A percentile compares a stretch with the other conserved stretches of the same genome.
Conservation (phyloP, 371 early-diverging fungal genomes). For the Mortierella sp. region DNA sequence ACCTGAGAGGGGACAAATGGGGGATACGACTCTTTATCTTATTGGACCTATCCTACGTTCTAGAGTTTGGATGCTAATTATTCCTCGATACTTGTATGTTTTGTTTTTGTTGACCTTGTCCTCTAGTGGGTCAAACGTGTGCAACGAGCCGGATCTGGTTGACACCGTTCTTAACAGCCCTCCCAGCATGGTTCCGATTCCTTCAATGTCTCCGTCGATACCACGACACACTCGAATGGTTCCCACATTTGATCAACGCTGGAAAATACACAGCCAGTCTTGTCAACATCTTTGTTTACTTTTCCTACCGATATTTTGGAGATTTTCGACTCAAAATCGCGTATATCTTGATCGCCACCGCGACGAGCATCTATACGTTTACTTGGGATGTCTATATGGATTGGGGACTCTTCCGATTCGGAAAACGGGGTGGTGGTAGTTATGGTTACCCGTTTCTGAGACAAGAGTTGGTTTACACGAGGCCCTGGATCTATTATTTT, state of each 20-base stretch:
- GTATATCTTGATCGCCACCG: slow-evolving; percentile 67
- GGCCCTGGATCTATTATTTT: slow-evolving; percentile 68
- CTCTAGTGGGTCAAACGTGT: slow-evolving; percentile 23
- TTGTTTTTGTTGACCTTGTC: no score
- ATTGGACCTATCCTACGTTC: neutral
- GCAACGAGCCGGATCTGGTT: slow-evolving; percentile 48
- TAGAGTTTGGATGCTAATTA: neutral
- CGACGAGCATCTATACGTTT: slow-evolving; percentile 74
- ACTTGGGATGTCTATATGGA: slow-evolving; percentile 91
- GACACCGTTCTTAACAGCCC: slow-evolving; percentile 64
- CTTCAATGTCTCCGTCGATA: slow-evolving; percentile 66
- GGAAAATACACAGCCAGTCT: slow-evolving; percentile 69
- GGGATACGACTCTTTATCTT: no score
- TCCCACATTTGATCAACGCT: slow-evolving; percentile 66
- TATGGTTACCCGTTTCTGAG: slow-evolving; percentile 67
- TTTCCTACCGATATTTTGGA: slow-evolving; percentile 51
- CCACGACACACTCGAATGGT: slow-evolving; percentile 56
- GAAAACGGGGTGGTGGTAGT: slow-evolving; percentile 50
- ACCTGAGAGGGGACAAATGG: no score
- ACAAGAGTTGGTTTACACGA: slow-evolving; percentile 70
- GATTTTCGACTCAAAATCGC: slow-evolving; percentile 9
- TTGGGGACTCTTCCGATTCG: slow-evolving; percentile 79
- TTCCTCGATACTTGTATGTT: slow-evolving; percentile 1
- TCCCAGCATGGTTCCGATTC: slow-evolving; percentile 59
- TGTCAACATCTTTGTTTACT: slow-evolving; percentile 61